These are phyloP conservation scores for Xanthoconium stramineum DNA, from an alignment of 768 basidiomycete genomes.

Conservation along the genomic window DNA sequence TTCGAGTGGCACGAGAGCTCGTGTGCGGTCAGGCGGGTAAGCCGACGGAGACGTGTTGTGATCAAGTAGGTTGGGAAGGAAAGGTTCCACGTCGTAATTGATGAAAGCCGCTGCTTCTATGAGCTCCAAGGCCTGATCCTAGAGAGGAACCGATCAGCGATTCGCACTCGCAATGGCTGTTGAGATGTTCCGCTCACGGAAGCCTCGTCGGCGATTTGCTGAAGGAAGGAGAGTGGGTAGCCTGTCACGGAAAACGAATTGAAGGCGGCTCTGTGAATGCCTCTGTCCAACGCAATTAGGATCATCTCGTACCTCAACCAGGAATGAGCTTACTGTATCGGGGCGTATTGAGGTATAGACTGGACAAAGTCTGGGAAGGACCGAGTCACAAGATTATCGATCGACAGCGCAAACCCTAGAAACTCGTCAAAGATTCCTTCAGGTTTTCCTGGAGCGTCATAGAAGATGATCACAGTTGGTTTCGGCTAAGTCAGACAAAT, in stretches of 20 bases:
- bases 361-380: slow-evolving; percentile 17
- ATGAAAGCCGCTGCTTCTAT: neutral
- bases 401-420: slow-evolving; percentile 6
- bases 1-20: slow-evolving; percentile 40
- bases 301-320: neutral
- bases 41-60: slow-evolving; percentile 39
- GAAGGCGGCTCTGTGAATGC: slow-evolving; percentile 1
- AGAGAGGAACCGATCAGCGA: neutral
- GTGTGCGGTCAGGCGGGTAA: slow-evolving; percentile 42
- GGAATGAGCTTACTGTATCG: neutral
- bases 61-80: slow-evolving; percentile 40
- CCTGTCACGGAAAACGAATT: slow-evolving; percentile 4
- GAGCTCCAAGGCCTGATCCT: neutral
- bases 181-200: slow-evolving; percentile 4
- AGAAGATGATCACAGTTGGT: slow-evolving; percentile 42
- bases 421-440: slow-evolving; percentile 27
- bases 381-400: slow-evolving; percentile 3
- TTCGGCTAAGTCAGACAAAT: neutral
- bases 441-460: slow-evolving; percentile 41
- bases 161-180: neutral
- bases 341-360: neutral
- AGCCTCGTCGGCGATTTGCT: slow-evolving; percentile 15
- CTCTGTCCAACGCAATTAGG: neutral
- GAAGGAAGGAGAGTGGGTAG: slow-evolving; percentile 13
- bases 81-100: slow-evolving; percentile 44